Percentiles rank a stretch among this genome's conserved stretches.
These are phyloP conservation scores for Cercospora sp. DNA, from an alignment of 2,329 filamentous ascomycete species.

Conservation along the genomic window DNA sequence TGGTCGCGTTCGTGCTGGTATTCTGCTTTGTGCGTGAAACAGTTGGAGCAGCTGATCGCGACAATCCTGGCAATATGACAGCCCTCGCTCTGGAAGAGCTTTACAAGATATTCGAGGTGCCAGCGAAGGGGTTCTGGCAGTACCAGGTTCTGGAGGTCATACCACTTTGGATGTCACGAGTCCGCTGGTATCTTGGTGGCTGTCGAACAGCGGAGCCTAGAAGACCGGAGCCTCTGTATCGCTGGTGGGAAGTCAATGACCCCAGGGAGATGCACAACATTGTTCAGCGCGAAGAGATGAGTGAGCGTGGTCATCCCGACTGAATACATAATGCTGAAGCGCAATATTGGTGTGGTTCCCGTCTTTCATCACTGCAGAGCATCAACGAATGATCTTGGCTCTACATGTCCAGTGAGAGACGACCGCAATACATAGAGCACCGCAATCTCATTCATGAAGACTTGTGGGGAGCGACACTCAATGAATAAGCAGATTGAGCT, in stretches of 20 bases:
- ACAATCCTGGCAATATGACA: conserved; percentile 27
- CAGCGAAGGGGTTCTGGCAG: not conserved
- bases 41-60: conserved; percentile 29
- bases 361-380: too few relatives aligned
- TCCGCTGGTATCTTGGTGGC: not conserved
- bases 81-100: conserved; percentile 36
- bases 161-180: not conserved
- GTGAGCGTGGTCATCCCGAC: not conserved
- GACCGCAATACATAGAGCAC: too few relatives aligned
- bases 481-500: too few relatives aligned
- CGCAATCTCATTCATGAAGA: too few relatives aligned
- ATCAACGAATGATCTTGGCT: too few relatives aligned
- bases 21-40: conserved; percentile 40
- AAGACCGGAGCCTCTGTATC: conserved; percentile 2
- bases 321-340: not conserved
- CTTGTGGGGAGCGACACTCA: too few relatives aligned
- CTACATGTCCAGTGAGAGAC: too few relatives aligned
- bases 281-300: not conserved
- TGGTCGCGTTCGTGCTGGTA: conserved; percentile 36
- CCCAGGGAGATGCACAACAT: not conserved
- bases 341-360: too few relatives aligned
- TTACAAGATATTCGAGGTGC: conserved; percentile 37
- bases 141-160: not conserved
- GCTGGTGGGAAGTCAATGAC: not conserved
- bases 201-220: not conserved